A percentile compares a stretch with the other conserved stretches of the same genome.
phyloP scores from a whole-genome alignment of 345 rosid species.

The Hypericum perforatum region DNA sequence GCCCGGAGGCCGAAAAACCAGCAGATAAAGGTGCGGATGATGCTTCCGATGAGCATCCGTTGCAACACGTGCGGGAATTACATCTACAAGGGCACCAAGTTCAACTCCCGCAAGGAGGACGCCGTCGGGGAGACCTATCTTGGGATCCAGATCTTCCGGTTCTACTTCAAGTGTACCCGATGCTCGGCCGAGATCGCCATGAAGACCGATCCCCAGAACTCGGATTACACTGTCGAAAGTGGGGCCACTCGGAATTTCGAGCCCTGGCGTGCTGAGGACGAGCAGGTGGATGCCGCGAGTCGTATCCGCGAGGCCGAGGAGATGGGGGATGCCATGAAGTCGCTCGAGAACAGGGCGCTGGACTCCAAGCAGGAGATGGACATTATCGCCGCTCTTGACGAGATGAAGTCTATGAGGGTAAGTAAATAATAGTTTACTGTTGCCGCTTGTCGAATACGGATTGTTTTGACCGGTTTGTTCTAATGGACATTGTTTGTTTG shows the following conservation, averaged over 20 bases:
- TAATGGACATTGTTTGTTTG: conserved; percentile 1
- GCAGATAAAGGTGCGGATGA: conserved; percentile 91
- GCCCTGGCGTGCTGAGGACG: conserved; percentile 95
- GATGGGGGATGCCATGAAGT: conserved; percentile 94
- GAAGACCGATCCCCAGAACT: conserved; percentile 91
- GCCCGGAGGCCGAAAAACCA: conserved; percentile 66
- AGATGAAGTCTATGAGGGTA: conserved; percentile 73
- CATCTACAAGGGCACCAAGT: conserved; percentile 87
- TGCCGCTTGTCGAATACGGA: too few species aligned
- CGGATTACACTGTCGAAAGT: conserved; percentile 81
- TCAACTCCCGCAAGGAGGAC: conserved; percentile 89
- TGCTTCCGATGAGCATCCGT: conserved; percentile 97
- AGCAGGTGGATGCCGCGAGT: conserved; percentile 47
- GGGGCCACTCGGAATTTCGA: conserved; percentile 84
- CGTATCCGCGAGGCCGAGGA: conserved; percentile 69
- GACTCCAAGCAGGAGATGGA: conserved; percentile 97
- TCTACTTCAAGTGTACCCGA: conserved; percentile 89
- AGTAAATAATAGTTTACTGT: too few species aligned
- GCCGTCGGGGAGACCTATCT: conserved; percentile 85
- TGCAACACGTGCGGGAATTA: conserved; percentile 83
- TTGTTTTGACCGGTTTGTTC: not conserved
- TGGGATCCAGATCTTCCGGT: conserved; percentile 82
- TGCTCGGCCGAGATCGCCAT: conserved; percentile 85
- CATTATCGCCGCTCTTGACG: conserved; percentile 87
- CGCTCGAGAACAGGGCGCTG: conserved; percentile 76